Evolutionary conservation across 2,329 filamentous ascomycete species (phyloP).

Genomic region (Calonectria crousiana): DNA sequence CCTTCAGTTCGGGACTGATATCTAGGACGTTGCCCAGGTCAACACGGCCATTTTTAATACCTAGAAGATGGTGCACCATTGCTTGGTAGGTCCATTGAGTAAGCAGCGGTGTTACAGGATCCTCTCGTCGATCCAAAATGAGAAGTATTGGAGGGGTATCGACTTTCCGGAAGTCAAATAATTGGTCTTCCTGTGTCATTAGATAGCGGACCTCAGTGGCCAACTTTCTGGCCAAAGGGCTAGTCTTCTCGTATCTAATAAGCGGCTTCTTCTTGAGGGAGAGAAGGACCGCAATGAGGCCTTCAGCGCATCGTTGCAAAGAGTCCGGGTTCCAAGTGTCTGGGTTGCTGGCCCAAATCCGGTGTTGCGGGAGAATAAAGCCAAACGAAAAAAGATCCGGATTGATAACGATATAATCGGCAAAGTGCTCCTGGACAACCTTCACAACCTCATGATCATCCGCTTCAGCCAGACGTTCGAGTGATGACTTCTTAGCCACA

Average conservation of each 20-base stretch:
- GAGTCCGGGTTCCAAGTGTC: conserved; percentile 94
- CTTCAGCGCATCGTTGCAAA: conserved; percentile 87
- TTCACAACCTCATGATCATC: conserved; percentile 98
- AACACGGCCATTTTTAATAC: conserved; percentile 95
- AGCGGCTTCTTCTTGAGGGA: conserved; percentile 97
- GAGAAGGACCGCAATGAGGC: conserved; percentile 84
- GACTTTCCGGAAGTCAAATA: conserved; percentile 95
- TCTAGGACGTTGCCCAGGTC: conserved; percentile 88
- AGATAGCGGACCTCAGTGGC: conserved; percentile 93
- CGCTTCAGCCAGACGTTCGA: conserved; percentile 94
- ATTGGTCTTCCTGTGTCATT: conserved; percentile 93
- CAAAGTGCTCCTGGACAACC: conserved; percentile 93
- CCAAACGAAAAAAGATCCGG: conserved; percentile 90
- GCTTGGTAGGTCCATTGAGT: conserved; percentile 99
- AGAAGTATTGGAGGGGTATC: conserved; percentile 95
- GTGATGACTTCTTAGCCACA: conserved; percentile 93
- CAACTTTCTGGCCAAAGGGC: conserved; percentile 89
- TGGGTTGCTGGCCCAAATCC: conserved; percentile 84
- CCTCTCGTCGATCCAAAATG: conserved; percentile 90
- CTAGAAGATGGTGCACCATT: conserved; percentile 98
- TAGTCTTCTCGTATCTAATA: conserved; percentile 93
- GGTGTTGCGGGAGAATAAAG: conserved; percentile 77
- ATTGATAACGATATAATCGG: conserved; percentile 95
- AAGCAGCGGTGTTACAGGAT: conserved; percentile 92
- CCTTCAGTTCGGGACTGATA: conserved; percentile 86